A percentile compares a stretch with the other conserved stretches of the same genome.
Evolutionary conservation across 1,284 basidiomycete species (phyloP).

Genomic region (Irpex rosettiformis): DNA sequence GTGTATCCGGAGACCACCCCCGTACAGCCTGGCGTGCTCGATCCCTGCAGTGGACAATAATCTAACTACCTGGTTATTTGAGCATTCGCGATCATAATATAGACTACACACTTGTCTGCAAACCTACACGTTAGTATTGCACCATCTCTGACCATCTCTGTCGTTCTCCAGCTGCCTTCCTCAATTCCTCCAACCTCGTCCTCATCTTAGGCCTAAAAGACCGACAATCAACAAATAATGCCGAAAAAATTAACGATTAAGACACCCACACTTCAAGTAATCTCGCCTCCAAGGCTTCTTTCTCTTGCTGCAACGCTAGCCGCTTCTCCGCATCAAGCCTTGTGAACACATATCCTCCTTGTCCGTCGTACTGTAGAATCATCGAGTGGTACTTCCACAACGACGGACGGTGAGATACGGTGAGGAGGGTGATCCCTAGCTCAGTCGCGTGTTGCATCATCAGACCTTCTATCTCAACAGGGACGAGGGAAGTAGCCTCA

Average conservation of each 20-base stretch:
- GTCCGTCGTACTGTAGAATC: constrained; percentile 87
- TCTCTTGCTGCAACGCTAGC: constrained; percentile 91
- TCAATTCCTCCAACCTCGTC: constrained; percentile 72
- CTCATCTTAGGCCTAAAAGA: constrained; percentile 74
- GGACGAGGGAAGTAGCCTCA: constrained; percentile 94
- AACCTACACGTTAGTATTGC: no score
- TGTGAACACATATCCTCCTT: constrained; percentile 84
- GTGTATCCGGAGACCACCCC: no score
- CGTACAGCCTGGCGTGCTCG: no score
- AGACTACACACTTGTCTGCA: no score
- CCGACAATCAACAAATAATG: background rate
- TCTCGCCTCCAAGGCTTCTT: constrained; percentile 78
- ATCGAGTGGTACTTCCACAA: constrained; percentile 95
- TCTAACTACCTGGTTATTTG: no score
- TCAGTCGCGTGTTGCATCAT: constrained; percentile 95
- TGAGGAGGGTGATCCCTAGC: constrained; percentile 86
- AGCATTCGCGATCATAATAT: no score
- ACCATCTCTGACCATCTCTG: background rate
- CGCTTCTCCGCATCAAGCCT: constrained; percentile 91
- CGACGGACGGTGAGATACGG: constrained; percentile 89
- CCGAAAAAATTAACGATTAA: background rate
- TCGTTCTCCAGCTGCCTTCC: constrained; percentile 32
- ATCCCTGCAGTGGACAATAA: no score
- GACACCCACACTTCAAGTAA: constrained; percentile 71
- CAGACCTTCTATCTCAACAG: constrained; percentile 86